Conservation (phyloP, 345 rosid genomes). For the Euclidium syriacum region DNA sequence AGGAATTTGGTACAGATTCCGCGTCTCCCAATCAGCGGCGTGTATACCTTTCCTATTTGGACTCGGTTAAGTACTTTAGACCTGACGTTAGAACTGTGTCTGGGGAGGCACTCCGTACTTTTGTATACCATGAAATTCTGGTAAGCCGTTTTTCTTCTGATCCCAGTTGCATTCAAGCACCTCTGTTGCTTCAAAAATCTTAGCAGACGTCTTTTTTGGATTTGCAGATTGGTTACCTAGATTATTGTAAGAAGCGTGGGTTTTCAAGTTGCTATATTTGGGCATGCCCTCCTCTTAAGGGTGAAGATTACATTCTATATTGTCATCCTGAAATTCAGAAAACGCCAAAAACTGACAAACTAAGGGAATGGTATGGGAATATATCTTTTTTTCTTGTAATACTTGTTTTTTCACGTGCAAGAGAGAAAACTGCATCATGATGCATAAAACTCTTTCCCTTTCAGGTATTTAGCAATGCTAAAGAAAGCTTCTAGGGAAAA, state of each 20-base stretch:
- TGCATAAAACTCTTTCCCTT: slow-evolving; percentile 2
- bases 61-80: slow-evolving; percentile 95
- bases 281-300: slow-evolving; percentile 99
- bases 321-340: slow-evolving; percentile 99
- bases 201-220: slow-evolving; percentile 3
- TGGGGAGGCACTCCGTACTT: slow-evolving; percentile 97
- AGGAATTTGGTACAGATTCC: slow-evolving; percentile 94
- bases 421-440: slow-evolving; percentile 13
- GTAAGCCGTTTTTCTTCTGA: slow-evolving; percentile 36
- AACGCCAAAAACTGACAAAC: slow-evolving; percentile 97
- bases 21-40: slow-evolving; percentile 94
- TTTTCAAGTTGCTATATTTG: slow-evolving; percentile 99
- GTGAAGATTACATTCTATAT: slow-evolving; percentile 94
- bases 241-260: slow-evolving; percentile 95
- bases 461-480: slow-evolving; percentile 89
- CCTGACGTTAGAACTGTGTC: slow-evolving; percentile 89
- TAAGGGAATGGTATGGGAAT: slow-evolving; percentile 80
- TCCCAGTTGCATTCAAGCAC: neutral
- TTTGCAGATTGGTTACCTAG: slow-evolving; percentile 95
- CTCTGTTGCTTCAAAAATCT: slow-evolving; percentile 7
- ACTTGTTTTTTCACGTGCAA: neutral
- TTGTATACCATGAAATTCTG: slow-evolving; percentile 97
- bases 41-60: slow-evolving; percentile 92
- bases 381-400: slow-evolving; percentile 6
- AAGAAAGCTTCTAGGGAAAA: slow-evolving; percentile 84